Conservation (phyloP, 768 basidiomycete species). For the Lenzites betulinus region DNA sequence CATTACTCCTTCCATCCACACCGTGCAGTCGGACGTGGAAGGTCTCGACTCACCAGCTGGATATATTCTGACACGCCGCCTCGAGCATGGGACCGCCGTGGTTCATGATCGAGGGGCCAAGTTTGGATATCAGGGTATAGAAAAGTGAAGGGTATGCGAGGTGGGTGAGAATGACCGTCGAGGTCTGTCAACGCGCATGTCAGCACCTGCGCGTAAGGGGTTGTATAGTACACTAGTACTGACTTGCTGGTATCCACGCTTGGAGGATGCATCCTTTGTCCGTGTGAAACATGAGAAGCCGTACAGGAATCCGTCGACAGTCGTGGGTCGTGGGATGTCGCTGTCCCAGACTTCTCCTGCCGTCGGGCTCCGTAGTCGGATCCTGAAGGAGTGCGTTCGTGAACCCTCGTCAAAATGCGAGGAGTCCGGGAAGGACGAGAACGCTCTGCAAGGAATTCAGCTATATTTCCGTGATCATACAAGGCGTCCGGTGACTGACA, state of each 20-base stretch:
- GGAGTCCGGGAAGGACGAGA: constrained; percentile 91
- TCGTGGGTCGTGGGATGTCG: constrained; percentile 33
- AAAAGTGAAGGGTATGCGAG: constrained; percentile 84
- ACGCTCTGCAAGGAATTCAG: constrained; percentile 63
- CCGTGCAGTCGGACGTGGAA: not conserved
- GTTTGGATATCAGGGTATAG: constrained; percentile 58
- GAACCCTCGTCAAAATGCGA: constrained; percentile 82
- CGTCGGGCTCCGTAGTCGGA: constrained; percentile 48
- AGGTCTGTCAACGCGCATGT: constrained; percentile 48
- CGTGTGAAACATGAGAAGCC: constrained; percentile 82
- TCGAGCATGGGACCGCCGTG: constrained; percentile 84
- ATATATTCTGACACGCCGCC: constrained; percentile 82
- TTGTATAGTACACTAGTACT: not conserved
- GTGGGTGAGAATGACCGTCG: constrained; percentile 79
- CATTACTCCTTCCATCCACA: not conserved
- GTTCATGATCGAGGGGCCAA: constrained; percentile 73
- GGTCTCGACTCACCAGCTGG: constrained; percentile 65
- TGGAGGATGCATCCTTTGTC: constrained; percentile 59
- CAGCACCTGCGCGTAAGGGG: too few relatives aligned
- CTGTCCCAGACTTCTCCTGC: constrained; percentile 21
- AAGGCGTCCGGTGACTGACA: constrained; percentile 52
- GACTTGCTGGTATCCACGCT: constrained; percentile 83
- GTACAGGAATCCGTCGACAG: constrained; percentile 69
- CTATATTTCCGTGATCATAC: constrained; percentile 5
- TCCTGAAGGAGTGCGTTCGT: constrained; percentile 84